Base-by-base conservation (phyloP, 2,329 filamentous ascomycete species). In the Phialocephala sp. region DNA sequence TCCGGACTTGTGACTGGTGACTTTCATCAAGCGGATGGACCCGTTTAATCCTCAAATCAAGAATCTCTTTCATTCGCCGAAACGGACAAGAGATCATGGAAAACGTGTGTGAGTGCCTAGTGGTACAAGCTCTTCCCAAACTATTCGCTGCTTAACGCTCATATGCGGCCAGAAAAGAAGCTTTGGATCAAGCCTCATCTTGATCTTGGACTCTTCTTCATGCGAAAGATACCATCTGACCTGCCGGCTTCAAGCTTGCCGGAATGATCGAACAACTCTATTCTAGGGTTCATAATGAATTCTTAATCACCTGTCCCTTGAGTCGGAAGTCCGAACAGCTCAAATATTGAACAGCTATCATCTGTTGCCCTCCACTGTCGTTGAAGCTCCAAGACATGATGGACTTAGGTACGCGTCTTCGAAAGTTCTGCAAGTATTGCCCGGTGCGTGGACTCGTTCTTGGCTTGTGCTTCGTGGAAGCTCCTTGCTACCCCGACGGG, bases 1-100 rank as follows among this genome's bases (percentile, higher is more conserved):
- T 58, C 12, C 22, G 11, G 5, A 37, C 24, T 5, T 24, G 4
- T 54, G 62, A 64, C 58, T 64, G 62, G 62, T 60, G 62, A 45
- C 22, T 54, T 54, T 35, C 18, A 12, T 27, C 32, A 11, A 14
- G 27, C 11, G 50, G 22, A 35, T 32, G 50, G 27, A 54, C 24
- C 50, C 24, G 50, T 37, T 39, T 39, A 2, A 37, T 57, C 35
- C 55, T 57, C 55, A 41, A 57, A 57, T 57, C 55, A 57, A 20
- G 24, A 54, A n/a, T 3, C 50, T 54, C 24, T 5, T 24, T 32
- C 22, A 9, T 27, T 32, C 22, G 14, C 24, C 4, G 50, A n/a
- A 35, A 54, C 50, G 22, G 27, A 35, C 11, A 18, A 32, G 50
- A 27, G 24, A n/a, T 4, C 12, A 35, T 27, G 50, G 22, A 6